Evolutionary conservation across 176 grass and related monocot genomes (phyloP).

Genomic region (Otatea glauca): DNA sequence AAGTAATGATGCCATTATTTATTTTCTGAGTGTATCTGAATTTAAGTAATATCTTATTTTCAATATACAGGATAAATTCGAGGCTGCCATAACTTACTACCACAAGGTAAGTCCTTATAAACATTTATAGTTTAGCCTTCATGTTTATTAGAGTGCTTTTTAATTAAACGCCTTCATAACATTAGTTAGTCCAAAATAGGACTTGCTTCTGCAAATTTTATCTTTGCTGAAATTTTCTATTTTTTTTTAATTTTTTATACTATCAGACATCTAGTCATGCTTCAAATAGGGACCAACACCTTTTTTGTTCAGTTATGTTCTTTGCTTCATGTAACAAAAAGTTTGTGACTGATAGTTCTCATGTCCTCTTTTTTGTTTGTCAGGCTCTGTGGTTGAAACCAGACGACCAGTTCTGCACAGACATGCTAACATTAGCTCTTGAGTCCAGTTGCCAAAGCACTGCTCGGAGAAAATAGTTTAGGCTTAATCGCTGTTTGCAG

Average conservation of each 20-base stretch:
- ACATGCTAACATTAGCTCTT: conserved; percentile 83
- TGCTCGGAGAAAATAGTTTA: conserved; percentile 45
- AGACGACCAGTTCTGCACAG: conserved; percentile 86
- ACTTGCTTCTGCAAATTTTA: conserved; percentile 13
- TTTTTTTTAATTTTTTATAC: background rate
- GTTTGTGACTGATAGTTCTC: conserved; percentile 9
- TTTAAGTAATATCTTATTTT: conserved; percentile 41
- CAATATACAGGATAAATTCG: conserved; percentile 74
- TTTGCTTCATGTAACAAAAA: conserved; percentile 18
- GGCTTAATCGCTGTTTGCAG: conserved; percentile 24
- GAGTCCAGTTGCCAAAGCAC: conserved; percentile 50
- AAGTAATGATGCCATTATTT: background rate
- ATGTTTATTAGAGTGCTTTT: background rate
- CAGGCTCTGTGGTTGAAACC: conserved; percentile 97
- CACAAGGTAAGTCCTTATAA: conserved; percentile 69
- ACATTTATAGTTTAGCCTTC: conserved; percentile 7
- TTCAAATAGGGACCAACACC: conserved; percentile 8
- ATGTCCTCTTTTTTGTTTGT: conserved; percentile 22
- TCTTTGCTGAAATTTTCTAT: conserved; percentile 26
- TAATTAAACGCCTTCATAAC: background rate
- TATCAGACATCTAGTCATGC: background rate
- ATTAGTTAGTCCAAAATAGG: background rate
- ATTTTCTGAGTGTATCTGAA: conserved; percentile 2
- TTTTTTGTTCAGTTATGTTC: conserved; percentile 11
- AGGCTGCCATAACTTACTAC: conserved; percentile 87